Evolutionary conservation across 2,329 filamentous ascomycete genomes (phyloP).

Genomic region (Fonsecaea erecta): DNA sequence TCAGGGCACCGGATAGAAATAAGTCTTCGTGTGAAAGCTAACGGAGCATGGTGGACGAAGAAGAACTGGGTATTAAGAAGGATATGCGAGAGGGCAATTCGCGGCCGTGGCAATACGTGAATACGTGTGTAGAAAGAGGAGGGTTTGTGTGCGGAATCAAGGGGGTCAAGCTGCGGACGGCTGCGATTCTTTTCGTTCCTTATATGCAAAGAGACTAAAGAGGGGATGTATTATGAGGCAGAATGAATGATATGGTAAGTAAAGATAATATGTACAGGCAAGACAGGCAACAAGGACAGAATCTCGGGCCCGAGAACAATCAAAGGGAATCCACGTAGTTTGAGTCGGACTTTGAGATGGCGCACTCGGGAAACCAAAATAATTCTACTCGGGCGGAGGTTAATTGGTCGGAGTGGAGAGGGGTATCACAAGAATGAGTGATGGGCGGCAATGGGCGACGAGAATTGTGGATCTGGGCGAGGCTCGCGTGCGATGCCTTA

Average conservation of each 20-base stretch:
- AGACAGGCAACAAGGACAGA: slow-evolving; percentile 11
- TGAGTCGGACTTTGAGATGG: background rate
- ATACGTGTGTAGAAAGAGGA: background rate
- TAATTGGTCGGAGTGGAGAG: background rate
- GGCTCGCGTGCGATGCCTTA: background rate
- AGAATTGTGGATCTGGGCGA: background rate
- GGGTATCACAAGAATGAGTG: background rate
- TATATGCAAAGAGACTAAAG: slow-evolving; percentile 1
- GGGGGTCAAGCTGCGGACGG: background rate
- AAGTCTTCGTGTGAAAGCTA: slow-evolving; percentile 1
- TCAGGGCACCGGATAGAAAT: background rate
- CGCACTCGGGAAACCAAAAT: background rate
- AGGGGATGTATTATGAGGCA: background rate
- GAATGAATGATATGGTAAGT: background rate
- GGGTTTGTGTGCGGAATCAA: background rate
- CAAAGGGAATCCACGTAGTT: background rate
- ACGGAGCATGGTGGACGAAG: background rate
- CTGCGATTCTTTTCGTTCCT: background rate
- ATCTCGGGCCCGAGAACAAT: slow-evolving; percentile 20
- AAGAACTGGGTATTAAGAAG: background rate
- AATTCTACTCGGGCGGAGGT: background rate
- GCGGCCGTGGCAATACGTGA: background rate
- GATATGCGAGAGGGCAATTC: background rate
- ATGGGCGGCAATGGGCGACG: background rate
- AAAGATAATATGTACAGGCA: slow-evolving; percentile 10